A percentile compares a stretch with the other conserved stretches of the same genome.
phyloP scores from a whole-genome alignment of 768 basidiomycete genomes.

The Auriscalpium microsporum region DNA sequence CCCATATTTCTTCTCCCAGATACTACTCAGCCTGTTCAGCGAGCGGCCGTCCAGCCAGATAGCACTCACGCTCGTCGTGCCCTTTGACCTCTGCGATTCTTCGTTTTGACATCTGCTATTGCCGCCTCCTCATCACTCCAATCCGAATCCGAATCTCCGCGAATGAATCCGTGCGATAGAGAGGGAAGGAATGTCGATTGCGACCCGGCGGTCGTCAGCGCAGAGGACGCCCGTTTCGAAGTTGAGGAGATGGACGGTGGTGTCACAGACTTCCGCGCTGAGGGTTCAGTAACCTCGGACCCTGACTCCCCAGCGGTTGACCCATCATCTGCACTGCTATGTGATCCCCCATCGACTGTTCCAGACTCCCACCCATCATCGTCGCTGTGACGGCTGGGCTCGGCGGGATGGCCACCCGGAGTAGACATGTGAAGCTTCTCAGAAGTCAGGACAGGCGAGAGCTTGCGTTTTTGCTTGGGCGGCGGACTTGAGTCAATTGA shows the following conservation, averaged over 20 bases:
- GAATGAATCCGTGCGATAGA: constrained; percentile 76
- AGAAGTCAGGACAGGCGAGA: background rate
- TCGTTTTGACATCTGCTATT: constrained; percentile 40
- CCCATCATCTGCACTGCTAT: background rate
- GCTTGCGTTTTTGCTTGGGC: background rate
- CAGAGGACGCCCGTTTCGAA: background rate
- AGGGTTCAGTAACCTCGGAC: constrained; percentile 15
- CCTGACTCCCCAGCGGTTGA: background rate
- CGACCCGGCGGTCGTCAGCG: constrained; percentile 16
- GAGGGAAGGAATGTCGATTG: constrained; percentile 78
- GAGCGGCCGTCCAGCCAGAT: background rate
- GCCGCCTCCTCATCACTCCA: constrained; percentile 56
- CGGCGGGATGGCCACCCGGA: constrained; percentile 29
- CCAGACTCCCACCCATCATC: constrained; percentile 49
- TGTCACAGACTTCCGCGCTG: background rate
- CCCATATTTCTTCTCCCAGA: constrained; percentile 98
- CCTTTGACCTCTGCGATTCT: constrained; percentile 87
- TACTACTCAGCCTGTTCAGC: constrained; percentile 36
- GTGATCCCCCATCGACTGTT: constrained; percentile 23
- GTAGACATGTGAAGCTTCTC: background rate
- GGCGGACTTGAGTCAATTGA: background rate
- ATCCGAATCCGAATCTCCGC: constrained; percentile 74
- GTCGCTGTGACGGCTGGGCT: constrained; percentile 21
- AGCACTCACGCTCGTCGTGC: constrained; percentile 85
- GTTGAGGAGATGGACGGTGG: background rate